A percentile compares a stretch with the other conserved stretches of the same genome.
phyloP scores from a whole-genome alignment of 73 alveolate species.

The Paramecium sexaurelia region DNA sequence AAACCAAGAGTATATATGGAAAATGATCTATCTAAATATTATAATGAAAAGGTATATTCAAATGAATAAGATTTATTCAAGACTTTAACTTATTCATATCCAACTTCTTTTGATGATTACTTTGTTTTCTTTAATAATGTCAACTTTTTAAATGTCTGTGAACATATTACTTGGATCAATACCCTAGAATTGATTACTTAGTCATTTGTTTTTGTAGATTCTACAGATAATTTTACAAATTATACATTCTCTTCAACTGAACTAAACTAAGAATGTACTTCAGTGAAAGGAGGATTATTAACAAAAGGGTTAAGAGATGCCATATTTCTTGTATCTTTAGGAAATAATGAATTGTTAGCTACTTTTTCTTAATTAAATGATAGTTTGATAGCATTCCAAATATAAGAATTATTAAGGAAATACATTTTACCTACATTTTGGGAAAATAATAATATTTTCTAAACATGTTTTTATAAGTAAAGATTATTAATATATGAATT shows the following conservation, averaged over 20 bases:
- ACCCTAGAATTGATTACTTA: not conserved
- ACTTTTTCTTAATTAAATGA: not conserved
- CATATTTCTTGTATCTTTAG: constrained; percentile 8
- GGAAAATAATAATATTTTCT: constrained; percentile 43
- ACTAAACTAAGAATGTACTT: not conserved
- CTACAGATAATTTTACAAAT: not conserved
- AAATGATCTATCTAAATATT: not conserved
- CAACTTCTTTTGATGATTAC: not conserved
- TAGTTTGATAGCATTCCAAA: not conserved
- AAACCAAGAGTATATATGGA: not conserved
- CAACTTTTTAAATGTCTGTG: constrained; percentile 20
- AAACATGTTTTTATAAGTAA: constrained; percentile 19
- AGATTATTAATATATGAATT: not conserved
- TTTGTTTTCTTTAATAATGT: not conserved
- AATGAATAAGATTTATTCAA: constrained; percentile 19
- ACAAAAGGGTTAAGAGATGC: constrained; percentile 55
- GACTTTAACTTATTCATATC: constrained; percentile 17
- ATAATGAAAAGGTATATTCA: not conserved
- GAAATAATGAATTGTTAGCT: constrained; percentile 17
- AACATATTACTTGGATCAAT: constrained; percentile 21
- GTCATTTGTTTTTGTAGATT: not conserved
- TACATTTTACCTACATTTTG: constrained; percentile 30
- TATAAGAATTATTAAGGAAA: not conserved
- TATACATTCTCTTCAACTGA: not conserved
- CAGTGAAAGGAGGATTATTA: constrained; percentile 30